Evolutionary conservation across 495 filamentous ascomycete genomes (phyloP), one percentile per base, ranked within the genome.

Genomic region (Annulohypoxylon maeteangense): DNA sequence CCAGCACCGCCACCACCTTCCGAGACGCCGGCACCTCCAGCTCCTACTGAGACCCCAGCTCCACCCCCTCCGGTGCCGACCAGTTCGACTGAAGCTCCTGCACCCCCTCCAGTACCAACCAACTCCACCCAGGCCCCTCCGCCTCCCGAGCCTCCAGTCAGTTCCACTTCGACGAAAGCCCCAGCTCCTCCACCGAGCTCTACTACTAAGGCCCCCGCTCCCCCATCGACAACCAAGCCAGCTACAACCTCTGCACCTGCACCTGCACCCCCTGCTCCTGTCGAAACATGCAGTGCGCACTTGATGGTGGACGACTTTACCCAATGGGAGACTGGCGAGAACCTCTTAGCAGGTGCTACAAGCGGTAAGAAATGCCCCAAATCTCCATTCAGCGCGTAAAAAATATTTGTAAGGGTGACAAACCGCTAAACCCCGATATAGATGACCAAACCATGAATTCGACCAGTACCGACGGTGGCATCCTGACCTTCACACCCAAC

Each of bases 271-370:
- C 29, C 45, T 4, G 45, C 18, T 7, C 62, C 61, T 1, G 48
- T 57, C 54, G 78, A 77, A n/a, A 81, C 80, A 23, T 89, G 87
- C 76, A 81, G 76, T 47, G 63, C 81, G 25, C 81, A 86, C 65
- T 75, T 89, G 7, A 40, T 87, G n/a, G 78, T 90, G 65, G 87
- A 90, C 71, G 78, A 90, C 76, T 90, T 87, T 74, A 74, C 84
- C 12, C 81, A 81, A 36, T 90, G 82, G 80, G 78, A 81, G 5
- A 76, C 51, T 29, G 83, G 87, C 65, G 74, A 75, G 44, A 90
- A 89, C 67, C 80, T 77, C 48, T 71, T 88, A 34, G 74, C 78
- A 27, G 75, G 78, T 58, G 83, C 79, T 70, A 84, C 79, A 66
- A 87, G 79, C 75, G 87, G 84, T 87, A 77, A 80, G 87, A 76